Percentiles rank a stretch among this genome's conserved stretches.
Conservation (phyloP, 1,139 yeast species). For the Lodderomyces orthopsilosis region DNA sequence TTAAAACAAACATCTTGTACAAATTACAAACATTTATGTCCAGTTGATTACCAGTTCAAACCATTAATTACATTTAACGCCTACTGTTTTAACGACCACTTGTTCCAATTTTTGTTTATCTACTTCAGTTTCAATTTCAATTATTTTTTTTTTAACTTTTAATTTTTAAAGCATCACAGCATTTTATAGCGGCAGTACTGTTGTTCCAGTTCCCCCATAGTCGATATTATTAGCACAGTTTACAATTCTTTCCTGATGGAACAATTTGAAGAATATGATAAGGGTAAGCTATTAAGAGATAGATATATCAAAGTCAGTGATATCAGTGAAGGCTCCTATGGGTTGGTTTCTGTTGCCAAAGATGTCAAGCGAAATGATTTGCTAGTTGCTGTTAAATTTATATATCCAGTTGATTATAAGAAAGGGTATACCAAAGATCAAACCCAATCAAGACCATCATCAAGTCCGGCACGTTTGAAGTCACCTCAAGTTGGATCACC, state of each 20-base stretch:
- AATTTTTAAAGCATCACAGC: neutral
- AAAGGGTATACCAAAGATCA: conserved; percentile 15
- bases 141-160: neutral
- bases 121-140: neutral
- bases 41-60: neutral
- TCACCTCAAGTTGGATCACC: conserved; percentile 19
- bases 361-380: conserved; percentile 51
- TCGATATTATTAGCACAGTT: neutral
- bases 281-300: conserved; percentile 59
- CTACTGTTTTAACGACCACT: neutral
- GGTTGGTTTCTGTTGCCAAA: conserved; percentile 83
- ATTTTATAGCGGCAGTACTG: neutral
- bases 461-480: conserved; percentile 38
- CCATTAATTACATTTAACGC: neutral
- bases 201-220: neutral
- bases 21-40: neutral
- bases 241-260: conserved; percentile 30
- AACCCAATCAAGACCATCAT: conserved; percentile 25
- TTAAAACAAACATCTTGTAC: neutral
- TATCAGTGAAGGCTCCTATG: conserved; percentile 91
- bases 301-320: conserved; percentile 72
- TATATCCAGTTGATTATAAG: conserved; percentile 49
- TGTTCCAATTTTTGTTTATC: neutral
- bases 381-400: conserved; percentile 82
- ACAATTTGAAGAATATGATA: conserved; percentile 51